These are phyloP conservation scores for Monilinia aucupariae DNA, from an alignment of 2,329 filamentous ascomycete species.

Conservation along the genomic window DNA sequence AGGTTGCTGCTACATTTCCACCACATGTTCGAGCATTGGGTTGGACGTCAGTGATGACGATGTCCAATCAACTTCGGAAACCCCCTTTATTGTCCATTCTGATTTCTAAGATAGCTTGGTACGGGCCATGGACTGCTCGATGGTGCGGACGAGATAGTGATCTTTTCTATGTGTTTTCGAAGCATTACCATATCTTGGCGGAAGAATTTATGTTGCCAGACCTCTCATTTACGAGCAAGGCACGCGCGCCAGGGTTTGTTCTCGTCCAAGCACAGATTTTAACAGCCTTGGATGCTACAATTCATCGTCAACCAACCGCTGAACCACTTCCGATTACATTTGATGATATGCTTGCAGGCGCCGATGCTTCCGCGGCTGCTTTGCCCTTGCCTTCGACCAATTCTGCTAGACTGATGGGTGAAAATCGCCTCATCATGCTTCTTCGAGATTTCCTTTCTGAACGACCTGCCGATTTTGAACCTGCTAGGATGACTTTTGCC, in stretches of 20 bases:
- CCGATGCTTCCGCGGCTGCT: constrained; percentile 51
- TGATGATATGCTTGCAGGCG: constrained; percentile 59
- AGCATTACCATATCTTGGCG: constrained; percentile 62
- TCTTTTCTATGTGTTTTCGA: constrained; percentile 67
- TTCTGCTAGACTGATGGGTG: constrained; percentile 60
- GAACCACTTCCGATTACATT: constrained; percentile 54
- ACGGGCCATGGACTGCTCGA: constrained; percentile 61
- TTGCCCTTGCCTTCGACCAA: constrained; percentile 52
- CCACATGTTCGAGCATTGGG: constrained; percentile 52
- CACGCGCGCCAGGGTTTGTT: constrained; percentile 55
- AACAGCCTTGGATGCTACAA: constrained; percentile 59
- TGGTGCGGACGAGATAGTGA: constrained; percentile 71
- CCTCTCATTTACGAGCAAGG: constrained; percentile 48
- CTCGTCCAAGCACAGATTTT: constrained; percentile 65
- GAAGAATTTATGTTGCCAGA: constrained; percentile 51
- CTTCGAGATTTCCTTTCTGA: constrained; percentile 64
- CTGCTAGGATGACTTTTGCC: constrained; percentile 55
- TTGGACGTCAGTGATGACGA: constrained; percentile 53
- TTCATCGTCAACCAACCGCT: constrained; percentile 53
- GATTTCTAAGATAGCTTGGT: constrained; percentile 58
- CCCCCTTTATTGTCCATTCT: constrained; percentile 52
- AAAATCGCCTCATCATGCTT: constrained; percentile 65
- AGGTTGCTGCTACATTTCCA: constrained; percentile 37
- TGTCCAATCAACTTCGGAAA: constrained; percentile 50
- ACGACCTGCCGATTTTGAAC: constrained; percentile 46